phyloP scores from a whole-genome alignment of 129 eudicot species.

The Centaurea solstitialis region DNA sequence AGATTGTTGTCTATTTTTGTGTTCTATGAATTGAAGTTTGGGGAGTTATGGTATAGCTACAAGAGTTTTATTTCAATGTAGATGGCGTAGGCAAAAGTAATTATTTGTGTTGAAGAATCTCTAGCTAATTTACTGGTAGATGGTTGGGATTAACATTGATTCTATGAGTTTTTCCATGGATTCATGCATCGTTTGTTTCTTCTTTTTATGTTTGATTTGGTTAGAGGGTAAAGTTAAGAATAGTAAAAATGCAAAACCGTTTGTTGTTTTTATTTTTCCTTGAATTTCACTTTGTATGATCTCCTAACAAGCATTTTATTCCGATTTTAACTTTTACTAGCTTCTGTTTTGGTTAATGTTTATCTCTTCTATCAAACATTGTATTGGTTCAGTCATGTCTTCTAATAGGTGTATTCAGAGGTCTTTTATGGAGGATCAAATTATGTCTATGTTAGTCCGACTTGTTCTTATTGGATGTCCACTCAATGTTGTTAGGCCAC shows the following conservation, averaged over 20 bases:
- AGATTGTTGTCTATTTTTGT: background rate
- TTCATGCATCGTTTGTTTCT: background rate
- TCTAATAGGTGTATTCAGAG: background rate
- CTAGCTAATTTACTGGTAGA: background rate
- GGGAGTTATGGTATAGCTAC: background rate
- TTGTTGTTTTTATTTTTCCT: background rate
- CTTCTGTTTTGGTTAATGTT: background rate
- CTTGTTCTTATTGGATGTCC: background rate
- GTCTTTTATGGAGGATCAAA: background rate
- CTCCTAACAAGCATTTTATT: background rate
- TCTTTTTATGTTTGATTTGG: conserved; percentile 3
- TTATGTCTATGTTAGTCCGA: background rate
- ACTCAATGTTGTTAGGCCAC: background rate
- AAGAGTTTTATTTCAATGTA: background rate
- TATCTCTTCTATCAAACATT: background rate
- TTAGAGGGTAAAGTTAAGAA: conserved; percentile 6
- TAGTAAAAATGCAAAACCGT: background rate
- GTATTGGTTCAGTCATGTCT: background rate
- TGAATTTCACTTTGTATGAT: background rate
- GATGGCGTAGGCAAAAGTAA: background rate
- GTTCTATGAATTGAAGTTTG: conserved; percentile 3
- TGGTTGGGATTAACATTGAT: conserved; percentile 13
- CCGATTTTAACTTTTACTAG: background rate
- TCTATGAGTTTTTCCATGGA: conserved; percentile 16
- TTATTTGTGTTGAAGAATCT: background rate